Evolutionary conservation across 2,329 filamentous ascomycete species (phyloP).

Genomic region (Penicillium concentricum): DNA sequence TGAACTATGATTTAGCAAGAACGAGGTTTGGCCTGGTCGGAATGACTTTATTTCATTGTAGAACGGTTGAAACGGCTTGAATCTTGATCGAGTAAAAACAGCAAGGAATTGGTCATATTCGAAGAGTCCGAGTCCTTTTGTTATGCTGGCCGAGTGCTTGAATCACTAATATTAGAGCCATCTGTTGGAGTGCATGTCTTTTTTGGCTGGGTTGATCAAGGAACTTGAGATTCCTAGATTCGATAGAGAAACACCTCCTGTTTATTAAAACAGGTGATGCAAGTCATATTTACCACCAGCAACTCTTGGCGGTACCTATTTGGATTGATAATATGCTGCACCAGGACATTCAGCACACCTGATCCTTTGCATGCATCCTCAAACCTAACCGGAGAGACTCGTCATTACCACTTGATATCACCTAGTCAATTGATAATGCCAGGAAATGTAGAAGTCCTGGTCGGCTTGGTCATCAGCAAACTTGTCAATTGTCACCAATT

Average conservation of each 20-base stretch:
- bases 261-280: background rate
- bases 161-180: background rate
- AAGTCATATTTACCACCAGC: background rate
- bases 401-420: background rate
- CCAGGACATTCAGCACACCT: background rate
- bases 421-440: background rate
- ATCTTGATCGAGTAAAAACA: background rate
- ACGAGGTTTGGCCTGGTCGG: background rate
- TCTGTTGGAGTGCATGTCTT: background rate
- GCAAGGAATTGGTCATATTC: background rate
- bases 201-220: background rate
- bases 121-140: background rate
- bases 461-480: background rate
- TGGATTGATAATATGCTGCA: background rate
- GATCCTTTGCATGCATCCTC: constrained; percentile 3
- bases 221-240: background rate
- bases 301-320: background rate
- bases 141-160: background rate
- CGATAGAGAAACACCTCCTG: background rate
- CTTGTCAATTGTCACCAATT: background rate
- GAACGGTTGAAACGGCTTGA: background rate
- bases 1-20: background rate
- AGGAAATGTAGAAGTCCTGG: background rate
- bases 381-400: background rate
- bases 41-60: background rate